Percentiles rank a stretch among this genome's conserved stretches.
These are phyloP conservation scores for Sideroxylon spinosum DNA, from an alignment of 179 eudicot species.

Conservation along the genomic window DNA sequence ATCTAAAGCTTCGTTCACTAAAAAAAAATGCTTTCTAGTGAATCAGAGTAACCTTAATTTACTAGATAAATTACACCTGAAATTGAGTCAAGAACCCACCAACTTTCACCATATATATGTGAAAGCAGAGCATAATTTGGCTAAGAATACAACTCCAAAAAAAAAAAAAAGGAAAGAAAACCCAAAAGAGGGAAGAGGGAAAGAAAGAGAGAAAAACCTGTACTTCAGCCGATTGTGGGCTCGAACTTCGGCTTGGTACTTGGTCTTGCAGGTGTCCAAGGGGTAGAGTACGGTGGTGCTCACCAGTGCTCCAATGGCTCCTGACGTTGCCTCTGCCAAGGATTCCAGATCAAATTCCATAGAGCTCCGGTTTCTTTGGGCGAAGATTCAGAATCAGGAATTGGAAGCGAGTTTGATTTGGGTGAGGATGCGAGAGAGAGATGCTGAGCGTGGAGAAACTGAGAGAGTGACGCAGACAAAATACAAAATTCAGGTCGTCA, in stretches of 20 bases:
- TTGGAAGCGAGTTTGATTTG: neutral
- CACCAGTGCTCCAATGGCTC: constrained; percentile 83
- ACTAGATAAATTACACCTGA: neutral
- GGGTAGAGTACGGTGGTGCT: constrained; percentile 89
- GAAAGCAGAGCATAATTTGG: neutral
- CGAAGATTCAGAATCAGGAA: neutral
- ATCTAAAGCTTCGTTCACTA: neutral
- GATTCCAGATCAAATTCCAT: constrained; percentile 83
- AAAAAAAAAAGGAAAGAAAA: neutral
- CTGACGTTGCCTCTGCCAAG: constrained; percentile 80
- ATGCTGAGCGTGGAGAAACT: neutral
- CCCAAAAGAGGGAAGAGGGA: neutral
- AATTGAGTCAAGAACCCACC: neutral
- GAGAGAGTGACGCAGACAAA: neutral
- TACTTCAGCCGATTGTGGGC: constrained; percentile 58
- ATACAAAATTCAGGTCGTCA: too few relatives aligned
- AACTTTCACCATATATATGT: neutral
- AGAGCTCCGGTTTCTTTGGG: neutral
- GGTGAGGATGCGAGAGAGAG: neutral
- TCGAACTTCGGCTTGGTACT: constrained; percentile 83
- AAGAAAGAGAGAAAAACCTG: constrained; percentile 36
- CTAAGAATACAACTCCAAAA: neutral
- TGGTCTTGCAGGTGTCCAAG: constrained; percentile 89
- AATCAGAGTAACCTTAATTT: neutral
- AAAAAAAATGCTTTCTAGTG: neutral